Evolutionary conservation across 2,329 filamentous ascomycete genomes (phyloP).

Genomic region (Leptodontidium sp.): DNA sequence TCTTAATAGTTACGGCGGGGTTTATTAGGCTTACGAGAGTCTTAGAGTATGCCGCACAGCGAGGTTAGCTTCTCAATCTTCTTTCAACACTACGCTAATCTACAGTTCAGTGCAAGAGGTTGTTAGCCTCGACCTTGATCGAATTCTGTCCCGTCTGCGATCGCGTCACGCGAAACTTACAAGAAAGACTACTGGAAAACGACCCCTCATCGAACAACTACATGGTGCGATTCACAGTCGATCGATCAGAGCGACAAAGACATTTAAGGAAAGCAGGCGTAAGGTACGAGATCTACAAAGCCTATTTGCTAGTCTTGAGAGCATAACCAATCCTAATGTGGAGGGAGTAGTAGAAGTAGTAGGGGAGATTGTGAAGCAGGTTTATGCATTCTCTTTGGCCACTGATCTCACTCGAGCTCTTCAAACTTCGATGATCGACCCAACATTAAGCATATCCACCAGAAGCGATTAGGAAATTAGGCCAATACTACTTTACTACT

Average conservation of each 20-base stretch:
- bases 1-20: slow-evolving; percentile 13
- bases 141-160: slow-evolving; percentile 40
- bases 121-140: slow-evolving; percentile 36
- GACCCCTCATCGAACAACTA: slow-evolving; percentile 29
- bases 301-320: slow-evolving; percentile 31
- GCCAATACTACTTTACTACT: slow-evolving; percentile 43
- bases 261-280: neutral
- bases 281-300: slow-evolving; percentile 25
- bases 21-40: slow-evolving; percentile 20
- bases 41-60: slow-evolving; percentile 13
- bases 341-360: slow-evolving; percentile 19
- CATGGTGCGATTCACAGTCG: slow-evolving; percentile 26
- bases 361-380: slow-evolving; percentile 28
- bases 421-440: neutral
- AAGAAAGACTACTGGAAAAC: slow-evolving; percentile 34
- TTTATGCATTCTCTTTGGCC: slow-evolving; percentile 19
- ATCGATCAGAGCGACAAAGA: slow-evolving; percentile 20
- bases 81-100: slow-evolving; percentile 8
- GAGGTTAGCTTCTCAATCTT: slow-evolving; percentile 8
- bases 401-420: slow-evolving; percentile 28
- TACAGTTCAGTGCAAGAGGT: slow-evolving; percentile 30
- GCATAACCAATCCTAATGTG: slow-evolving; percentile 9
- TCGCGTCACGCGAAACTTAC: slow-evolving; percentile 33
- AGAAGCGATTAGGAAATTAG: slow-evolving; percentile 44
- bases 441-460: slow-evolving; percentile 33